Conservation (phyloP, 1,284 basidiomycete species). For the Kalmanozyma brasiliensis region DNA sequence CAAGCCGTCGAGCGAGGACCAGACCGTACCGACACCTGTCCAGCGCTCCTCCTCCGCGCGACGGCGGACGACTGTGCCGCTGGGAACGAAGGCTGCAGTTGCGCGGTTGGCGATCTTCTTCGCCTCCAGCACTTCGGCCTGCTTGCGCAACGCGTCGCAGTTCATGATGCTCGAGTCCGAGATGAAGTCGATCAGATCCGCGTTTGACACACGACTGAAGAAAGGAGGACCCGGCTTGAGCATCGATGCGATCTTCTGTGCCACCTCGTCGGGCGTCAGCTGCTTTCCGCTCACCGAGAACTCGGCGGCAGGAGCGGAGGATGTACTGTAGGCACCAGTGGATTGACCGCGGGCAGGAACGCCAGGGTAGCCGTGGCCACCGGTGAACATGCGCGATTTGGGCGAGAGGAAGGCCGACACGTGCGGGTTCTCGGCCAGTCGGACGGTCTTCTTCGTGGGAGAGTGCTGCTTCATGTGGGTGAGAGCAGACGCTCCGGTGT, state of each 20-base stretch:
- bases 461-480: not conserved
- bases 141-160: conserved; percentile 40
- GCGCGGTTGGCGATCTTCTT: conserved; percentile 30
- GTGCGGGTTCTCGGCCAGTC: conserved; percentile 41
- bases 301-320: conserved; percentile 15
- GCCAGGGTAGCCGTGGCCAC: conserved; percentile 32
- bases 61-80: conserved; percentile 32
- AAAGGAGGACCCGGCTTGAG: conserved; percentile 61
- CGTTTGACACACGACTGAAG: conserved; percentile 54
- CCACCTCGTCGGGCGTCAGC: conserved; percentile 51
- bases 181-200: conserved; percentile 55
- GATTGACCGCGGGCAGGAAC: conserved; percentile 2
- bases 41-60: conserved; percentile 39
- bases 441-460: conserved; percentile 28
- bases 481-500: no score
- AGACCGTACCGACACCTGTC: conserved; percentile 54
- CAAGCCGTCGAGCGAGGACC: conserved; percentile 48
- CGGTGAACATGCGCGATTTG: conserved; percentile 50
- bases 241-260: conserved; percentile 58
- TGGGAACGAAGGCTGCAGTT: conserved; percentile 20
- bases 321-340: conserved; percentile 12
- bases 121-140: conserved; percentile 17
- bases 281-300: conserved; percentile 40
- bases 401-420: conserved; percentile 56
- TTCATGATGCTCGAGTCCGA: conserved; percentile 56